Percentiles rank a stretch among this genome's conserved stretches.
These are phyloP conservation scores for Nakaseomyces kungkrabaensis DNA, from an alignment of 1,139 yeast genomes.

Conservation along the genomic window DNA sequence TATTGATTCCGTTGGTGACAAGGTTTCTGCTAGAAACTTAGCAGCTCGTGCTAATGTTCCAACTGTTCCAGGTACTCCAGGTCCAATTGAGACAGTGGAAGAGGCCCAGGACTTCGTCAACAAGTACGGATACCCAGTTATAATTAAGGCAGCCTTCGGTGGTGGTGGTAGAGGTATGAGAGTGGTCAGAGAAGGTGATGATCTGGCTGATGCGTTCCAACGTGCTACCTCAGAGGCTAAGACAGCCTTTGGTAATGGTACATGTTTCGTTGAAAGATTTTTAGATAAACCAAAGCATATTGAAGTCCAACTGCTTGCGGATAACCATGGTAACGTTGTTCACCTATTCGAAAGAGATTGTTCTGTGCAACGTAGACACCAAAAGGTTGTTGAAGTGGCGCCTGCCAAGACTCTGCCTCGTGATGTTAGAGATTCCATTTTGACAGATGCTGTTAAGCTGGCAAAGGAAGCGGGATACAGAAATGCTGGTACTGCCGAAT, in stretches of 20 bases:
- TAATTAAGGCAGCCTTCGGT: conserved; percentile 97
- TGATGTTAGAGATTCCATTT: conserved; percentile 77
- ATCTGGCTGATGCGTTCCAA: conserved; percentile 79
- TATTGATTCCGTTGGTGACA: conserved; percentile 96
- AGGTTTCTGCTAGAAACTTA: conserved; percentile 84
- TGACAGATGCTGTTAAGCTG: conserved; percentile 87
- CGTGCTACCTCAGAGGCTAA: conserved; percentile 94
- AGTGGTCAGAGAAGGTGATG: conserved; percentile 95
- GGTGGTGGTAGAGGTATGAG: conserved; percentile 99
- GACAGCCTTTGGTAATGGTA: conserved; percentile 94
- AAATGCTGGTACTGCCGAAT: conserved; percentile 99
- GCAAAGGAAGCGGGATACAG: conserved; percentile 84
- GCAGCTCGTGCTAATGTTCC: conserved; percentile 82
- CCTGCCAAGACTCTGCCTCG: conserved; percentile 91
- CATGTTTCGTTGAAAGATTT: conserved; percentile 94
- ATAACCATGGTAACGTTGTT: conserved; percentile 85
- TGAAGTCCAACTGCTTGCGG: conserved; percentile 94
- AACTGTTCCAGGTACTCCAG: conserved; percentile 96
- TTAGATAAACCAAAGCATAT: conserved; percentile 94
- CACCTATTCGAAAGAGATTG: conserved; percentile 97
- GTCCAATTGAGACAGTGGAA: conserved; percentile 75
- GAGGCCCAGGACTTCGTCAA: conserved; percentile 75
- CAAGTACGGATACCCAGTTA: conserved; percentile 87
- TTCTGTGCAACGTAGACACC: conserved; percentile 98
- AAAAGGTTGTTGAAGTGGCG: conserved; percentile 97